Conservation (phyloP, 768 basidiomycete genomes). For the Pleurotus platypus region DNA sequence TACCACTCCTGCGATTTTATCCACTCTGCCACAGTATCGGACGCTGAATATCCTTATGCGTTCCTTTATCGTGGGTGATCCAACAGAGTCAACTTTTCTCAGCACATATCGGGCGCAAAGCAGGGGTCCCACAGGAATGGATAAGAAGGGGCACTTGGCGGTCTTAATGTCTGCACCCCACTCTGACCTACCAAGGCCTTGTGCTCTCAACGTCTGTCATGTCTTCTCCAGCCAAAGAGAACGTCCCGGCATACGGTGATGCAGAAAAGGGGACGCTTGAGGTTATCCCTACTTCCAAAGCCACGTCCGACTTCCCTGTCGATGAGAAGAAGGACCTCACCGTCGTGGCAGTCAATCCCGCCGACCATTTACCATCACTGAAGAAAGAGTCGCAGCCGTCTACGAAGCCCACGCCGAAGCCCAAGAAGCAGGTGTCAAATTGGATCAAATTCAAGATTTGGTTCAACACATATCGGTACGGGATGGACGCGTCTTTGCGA, state of each 20-base stretch:
- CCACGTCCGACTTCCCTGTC: conserved; percentile 23
- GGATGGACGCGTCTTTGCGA: not conserved
- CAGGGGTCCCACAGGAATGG: conserved; percentile 4
- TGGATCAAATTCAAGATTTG: conserved; percentile 60
- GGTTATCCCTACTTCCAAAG: conserved; percentile 28
- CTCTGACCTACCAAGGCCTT: not conserved
- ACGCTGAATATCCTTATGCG: not conserved
- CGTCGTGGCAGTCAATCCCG: conserved; percentile 17
- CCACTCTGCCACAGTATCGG: conserved; percentile 3
- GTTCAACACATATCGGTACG: conserved; percentile 71
- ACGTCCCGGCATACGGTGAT: conserved; percentile 42
- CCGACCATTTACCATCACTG: conserved; percentile 27
- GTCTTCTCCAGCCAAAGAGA: conserved; percentile 37
- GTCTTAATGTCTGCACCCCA: conserved; percentile 4
- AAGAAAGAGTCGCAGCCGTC: conserved; percentile 31
- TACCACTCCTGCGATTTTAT: conserved; percentile 9
- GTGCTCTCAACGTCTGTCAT: conserved; percentile 23
- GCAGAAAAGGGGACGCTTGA: conserved; percentile 59
- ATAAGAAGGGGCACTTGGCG: conserved; percentile 6
- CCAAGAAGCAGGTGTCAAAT: conserved; percentile 55
- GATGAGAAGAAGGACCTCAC: conserved; percentile 37
- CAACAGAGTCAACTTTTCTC: conserved; percentile 2
- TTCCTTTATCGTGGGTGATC: conserved; percentile 10
- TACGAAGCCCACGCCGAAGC: conserved; percentile 35
- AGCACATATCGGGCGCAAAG: conserved; percentile 2